A percentile compares a stretch with the other conserved stretches of the same genome.
These are phyloP conservation scores for Gorgonomyces haynaldii DNA, from an alignment of 192 early-diverging fungal species.

Conservation along the genomic window DNA sequence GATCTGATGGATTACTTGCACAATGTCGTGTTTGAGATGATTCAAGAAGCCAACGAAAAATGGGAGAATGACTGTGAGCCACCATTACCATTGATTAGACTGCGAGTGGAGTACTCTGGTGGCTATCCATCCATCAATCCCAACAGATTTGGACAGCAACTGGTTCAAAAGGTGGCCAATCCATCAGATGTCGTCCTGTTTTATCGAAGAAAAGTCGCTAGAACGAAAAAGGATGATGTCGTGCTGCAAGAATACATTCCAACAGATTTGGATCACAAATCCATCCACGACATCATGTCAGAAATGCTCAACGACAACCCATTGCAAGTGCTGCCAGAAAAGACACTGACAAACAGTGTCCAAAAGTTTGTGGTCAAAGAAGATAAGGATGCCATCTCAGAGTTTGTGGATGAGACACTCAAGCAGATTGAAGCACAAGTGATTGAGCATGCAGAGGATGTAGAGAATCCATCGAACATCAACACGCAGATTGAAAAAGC, in stretches of 20 bases:
- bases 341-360: slow-evolving; percentile 64
- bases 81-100: slow-evolving; percentile 61
- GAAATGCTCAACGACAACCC: slow-evolving; percentile 57
- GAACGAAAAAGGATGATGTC: background rate
- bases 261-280: slow-evolving; percentile 53
- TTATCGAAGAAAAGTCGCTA: slow-evolving; percentile 38
- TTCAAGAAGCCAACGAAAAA: slow-evolving; percentile 49
- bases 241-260: slow-evolving; percentile 23
- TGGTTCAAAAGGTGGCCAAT: slow-evolving; percentile 75
- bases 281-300: slow-evolving; percentile 65
- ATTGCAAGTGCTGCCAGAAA: slow-evolving; percentile 62
- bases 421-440: background rate
- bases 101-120: slow-evolving; percentile 76
- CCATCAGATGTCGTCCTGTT: slow-evolving; percentile 78
- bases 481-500: too few relatives aligned
- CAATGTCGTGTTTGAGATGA: slow-evolving; percentile 50
- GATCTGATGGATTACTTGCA: slow-evolving; percentile 40
- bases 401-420: slow-evolving; percentile 25
- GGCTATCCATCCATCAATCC: slow-evolving; percentile 77
- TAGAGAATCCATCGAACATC: too few relatives aligned
- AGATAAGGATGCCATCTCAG: slow-evolving; percentile 68
- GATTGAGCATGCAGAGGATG: background rate
- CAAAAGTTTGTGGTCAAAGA: slow-evolving; percentile 73
- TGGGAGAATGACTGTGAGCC: slow-evolving; percentile 33
- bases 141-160: slow-evolving; percentile 69